Evolutionary conservation across 805 yeast species (phyloP), one percentile per base, ranked within the genome.

Genomic region (Cyberlindnera veronae): DNA sequence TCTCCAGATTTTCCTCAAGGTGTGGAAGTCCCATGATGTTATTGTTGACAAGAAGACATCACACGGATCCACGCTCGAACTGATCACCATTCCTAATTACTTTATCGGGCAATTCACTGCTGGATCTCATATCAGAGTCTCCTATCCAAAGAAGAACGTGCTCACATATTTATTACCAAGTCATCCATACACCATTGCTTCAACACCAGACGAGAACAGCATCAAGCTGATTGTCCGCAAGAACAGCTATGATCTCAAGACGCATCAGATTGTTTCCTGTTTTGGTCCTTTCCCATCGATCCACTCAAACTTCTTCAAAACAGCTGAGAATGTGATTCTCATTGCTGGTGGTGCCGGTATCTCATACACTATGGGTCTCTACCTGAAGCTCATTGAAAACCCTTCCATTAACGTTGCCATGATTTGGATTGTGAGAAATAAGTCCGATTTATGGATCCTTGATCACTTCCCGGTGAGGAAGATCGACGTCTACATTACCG

Each of bases 341-440:
- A 66, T 83, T 1, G 75, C 81, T 46, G 91, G 90, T 12, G 93
- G 93, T 0, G 76, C 87, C 2, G 90, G 91, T 1, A 72, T 84
- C 10, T 79, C 89, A 0, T 73, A 73, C 39, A 84, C 81, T 4
- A 45, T 80, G 9, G 79, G 84, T 0, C 30, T 80, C 1, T 72
- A 67, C 51, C 67, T 68, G 34, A 62, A 69, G 41, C 62, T 77
- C 34, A 34, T 37, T 5, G 41, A 41, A 24, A 56, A 57, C 23
- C 50, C 47, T 9, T 49, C 41, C 14, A 38, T 67, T 6, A 59
- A 47, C 34, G 51, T 74, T 2, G 63, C 64, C 17, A 54, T 81
- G 37, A 58, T 73, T 7, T 83, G 91, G 91, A 63, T 78, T 17
- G 63, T 76, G 0, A 61, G 71, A 32, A 67, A 65, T 39, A 62